Percentiles rank a stretch among this genome's conserved stretches.
Conservation (phyloP, 2,329 filamentous ascomycete genomes). For the Fusarium sp. region DNA sequence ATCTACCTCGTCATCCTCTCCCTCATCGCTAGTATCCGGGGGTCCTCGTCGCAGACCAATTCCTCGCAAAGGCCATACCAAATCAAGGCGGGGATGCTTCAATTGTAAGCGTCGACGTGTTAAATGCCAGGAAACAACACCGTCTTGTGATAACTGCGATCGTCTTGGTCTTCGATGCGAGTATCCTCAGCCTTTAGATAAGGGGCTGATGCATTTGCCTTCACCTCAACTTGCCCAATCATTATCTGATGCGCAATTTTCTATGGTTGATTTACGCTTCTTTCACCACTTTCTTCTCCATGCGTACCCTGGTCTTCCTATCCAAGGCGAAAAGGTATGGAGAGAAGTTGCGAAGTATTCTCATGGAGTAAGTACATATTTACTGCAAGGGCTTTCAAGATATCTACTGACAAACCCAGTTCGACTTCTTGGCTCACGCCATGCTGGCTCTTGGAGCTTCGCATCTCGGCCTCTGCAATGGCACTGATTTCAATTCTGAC, state of each 20-base stretch:
- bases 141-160: background rate
- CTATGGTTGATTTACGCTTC: background rate
- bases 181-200: background rate
- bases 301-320: background rate
- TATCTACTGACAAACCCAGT: background rate
- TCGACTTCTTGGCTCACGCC: background rate
- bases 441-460: background rate
- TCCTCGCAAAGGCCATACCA: background rate
- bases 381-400: fast-evolving
- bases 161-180: background rate
- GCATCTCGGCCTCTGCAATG: background rate
- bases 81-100: background rate
- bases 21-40: fast-evolving
- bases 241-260: background rate
- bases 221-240: background rate
- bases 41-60: background rate
- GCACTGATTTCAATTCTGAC: background rate
- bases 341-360: background rate
- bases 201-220: fast-evolving
- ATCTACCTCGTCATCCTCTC: background rate
- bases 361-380: background rate
- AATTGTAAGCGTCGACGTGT: background rate
- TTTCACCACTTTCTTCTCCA: background rate
- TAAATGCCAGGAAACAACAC: background rate
- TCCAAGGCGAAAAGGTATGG: background rate